phyloP scores from a whole-genome alignment of 805 yeast genomes.

The Wickerhamomyces queroliae region DNA sequence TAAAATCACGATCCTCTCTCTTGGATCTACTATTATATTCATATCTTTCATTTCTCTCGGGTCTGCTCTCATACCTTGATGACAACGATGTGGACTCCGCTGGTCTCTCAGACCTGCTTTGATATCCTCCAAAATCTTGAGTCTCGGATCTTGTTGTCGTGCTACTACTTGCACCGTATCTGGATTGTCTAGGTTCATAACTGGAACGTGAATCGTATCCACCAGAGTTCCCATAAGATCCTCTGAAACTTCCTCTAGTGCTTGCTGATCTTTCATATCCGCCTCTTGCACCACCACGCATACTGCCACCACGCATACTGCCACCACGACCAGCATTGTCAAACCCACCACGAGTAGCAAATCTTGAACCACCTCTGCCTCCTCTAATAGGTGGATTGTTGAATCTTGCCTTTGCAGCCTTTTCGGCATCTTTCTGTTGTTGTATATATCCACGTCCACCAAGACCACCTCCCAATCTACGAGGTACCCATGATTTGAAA shows the following conservation, averaged over 20 bases:
- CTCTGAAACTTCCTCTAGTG: slow-evolving; percentile 11
- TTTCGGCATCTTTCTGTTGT: slow-evolving; percentile 15
- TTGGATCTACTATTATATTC: slow-evolving; percentile 19
- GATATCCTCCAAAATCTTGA: background rate
- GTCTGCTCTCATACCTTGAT: background rate
- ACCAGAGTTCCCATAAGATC: background rate
- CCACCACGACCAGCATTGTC: background rate
- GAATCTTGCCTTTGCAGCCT: slow-evolving; percentile 1
- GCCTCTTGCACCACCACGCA: slow-evolving; percentile 7
- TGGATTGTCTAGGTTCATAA: slow-evolving; percentile 1
- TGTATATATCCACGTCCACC: slow-evolving; percentile 73
- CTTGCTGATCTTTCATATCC: slow-evolving; percentile 7
- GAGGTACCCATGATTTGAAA: slow-evolving; percentile 62
- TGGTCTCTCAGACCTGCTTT: background rate
- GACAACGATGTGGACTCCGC: background rate
- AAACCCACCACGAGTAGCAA: background rate
- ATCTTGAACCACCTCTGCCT: slow-evolving; percentile 4
- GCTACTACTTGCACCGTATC: no score
- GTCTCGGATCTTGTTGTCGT: background rate
- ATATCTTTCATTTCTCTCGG: slow-evolving; percentile 7
- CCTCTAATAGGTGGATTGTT: slow-evolving; percentile 7
- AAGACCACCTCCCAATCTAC: slow-evolving; percentile 85
- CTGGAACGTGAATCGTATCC: slow-evolving; percentile 2
- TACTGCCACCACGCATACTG: background rate
- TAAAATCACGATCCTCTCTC: slow-evolving; percentile 17